A percentile compares a stretch with the other conserved stretches of the same genome.
Evolutionary conservation across 2,329 filamentous ascomycete genomes (phyloP).

Genomic region (Cladophialophora carrionii): DNA sequence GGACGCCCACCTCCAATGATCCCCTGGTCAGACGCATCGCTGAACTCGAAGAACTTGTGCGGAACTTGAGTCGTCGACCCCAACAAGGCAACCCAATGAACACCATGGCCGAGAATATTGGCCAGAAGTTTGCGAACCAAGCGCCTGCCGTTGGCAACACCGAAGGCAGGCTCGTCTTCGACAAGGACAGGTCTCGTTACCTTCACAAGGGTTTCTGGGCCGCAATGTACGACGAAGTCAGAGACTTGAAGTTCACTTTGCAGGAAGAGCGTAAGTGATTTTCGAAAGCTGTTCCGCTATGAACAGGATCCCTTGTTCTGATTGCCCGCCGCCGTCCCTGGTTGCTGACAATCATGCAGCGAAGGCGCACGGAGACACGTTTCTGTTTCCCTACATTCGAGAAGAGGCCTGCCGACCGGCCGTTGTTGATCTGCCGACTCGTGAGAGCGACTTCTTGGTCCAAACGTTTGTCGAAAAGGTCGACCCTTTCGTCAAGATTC

Average conservation of each 20-base stretch:
- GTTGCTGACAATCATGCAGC: background rate
- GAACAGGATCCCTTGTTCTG: background rate
- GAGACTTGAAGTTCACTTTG: constrained; percentile 19
- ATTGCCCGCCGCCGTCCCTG: too few species aligned
- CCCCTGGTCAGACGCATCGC: constrained; percentile 8
- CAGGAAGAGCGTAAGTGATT: constrained; percentile 12
- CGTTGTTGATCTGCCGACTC: constrained; percentile 7
- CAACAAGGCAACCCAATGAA: constrained; percentile 20
- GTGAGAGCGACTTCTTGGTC: constrained; percentile 20
- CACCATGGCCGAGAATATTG: constrained; percentile 18
- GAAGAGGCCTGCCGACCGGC: background rate
- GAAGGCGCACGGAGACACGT: background rate
- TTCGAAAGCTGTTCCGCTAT: background rate
- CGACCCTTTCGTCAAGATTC: constrained; percentile 19
- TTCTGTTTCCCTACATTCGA: constrained; percentile 9
- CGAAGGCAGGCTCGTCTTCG: constrained; percentile 20
- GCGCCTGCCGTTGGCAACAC: background rate
- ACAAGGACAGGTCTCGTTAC: constrained; percentile 21
- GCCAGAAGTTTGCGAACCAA: constrained; percentile 1
- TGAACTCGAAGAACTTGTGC: constrained; percentile 23
- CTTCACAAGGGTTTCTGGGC: constrained; percentile 23
- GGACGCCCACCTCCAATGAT: constrained; percentile 8
- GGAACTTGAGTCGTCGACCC: constrained; percentile 8
- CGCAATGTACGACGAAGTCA: constrained; percentile 25
- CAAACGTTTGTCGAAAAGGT: constrained; percentile 24